Base-by-base conservation (phyloP, 2,329 filamentous ascomycete genomes). In the Xylariaceae sp. region DNA sequence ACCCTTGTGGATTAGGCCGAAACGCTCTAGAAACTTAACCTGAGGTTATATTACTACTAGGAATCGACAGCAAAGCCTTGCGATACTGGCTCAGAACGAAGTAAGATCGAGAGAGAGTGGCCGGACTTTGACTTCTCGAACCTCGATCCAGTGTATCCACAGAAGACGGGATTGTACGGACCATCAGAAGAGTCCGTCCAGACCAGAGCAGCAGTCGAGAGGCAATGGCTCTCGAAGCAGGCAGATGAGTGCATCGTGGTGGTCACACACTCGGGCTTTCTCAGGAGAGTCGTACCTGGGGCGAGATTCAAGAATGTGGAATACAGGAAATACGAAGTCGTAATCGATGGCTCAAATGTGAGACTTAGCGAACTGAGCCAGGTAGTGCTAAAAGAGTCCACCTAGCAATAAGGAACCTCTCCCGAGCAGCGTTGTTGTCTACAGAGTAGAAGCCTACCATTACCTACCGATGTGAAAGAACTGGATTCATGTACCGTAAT, bases 241-340 rank as follows among this genome's bases (percentile, higher is more conserved):
- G 49, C 54, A 3, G 61, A 64, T 42, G 57, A 61, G 44, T 60
- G 55, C 35, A 53, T 64, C 36, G 37, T 64, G 12, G 59, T 64
- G 6, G 60, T 64, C 21, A 63, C 62, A 20, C 62, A 64, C 41
- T 62, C 60, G 8, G 61, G 61, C 3, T 64, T 64, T 45, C 48
- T 64, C 21, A 50, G 48, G 38, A 53, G 61, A 42, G 41, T 58
- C 5, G 52, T 62, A n/a, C 34, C 49, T 8, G 60, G 56, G 8
- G 49, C 54, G 11, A 63, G 56, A 40, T 64, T 54, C 48, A 47
- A 37, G 42, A 62, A 64, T 34, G 53, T 58, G 34, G 62, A 64
- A 44, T 64, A 58, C 44, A 51, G 58, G 16, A 47, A 48, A 14
- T 64, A 64, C 44, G 40, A 56, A 11, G 50, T 61, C 20, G 54